Base-by-base conservation (phyloP, 495 filamentous ascomycete species). In the Diplogelasinospora grovesii region DNA sequence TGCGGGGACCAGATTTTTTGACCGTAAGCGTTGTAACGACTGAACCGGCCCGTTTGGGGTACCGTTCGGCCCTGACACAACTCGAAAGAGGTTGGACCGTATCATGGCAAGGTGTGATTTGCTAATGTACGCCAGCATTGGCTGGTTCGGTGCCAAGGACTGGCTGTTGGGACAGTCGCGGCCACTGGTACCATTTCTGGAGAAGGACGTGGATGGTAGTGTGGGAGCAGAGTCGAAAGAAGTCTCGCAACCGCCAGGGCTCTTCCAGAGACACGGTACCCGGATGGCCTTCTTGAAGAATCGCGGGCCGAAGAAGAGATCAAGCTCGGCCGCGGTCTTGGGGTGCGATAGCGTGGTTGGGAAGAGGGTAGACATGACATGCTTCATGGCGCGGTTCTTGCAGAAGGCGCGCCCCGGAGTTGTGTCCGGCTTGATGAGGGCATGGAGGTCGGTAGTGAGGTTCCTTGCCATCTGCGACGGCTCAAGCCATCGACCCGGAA, bases 61-160 rank as follows among this genome's bases (percentile, higher is more conserved):
- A 13, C 53, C 45, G 8, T 46, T 27, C 4, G 65, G 66, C 1
- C 48, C 53, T 6, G 26, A 43, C 4, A 49, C 29, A 5, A 64
- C 39, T 1, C 56, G 52, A 41, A 57, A 68, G 24, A 61, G 55
- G 18, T 57, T 56, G 28, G 34, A 45, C 23, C 69, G 57, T 10
- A 61, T 48, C 15, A 44, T 18, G 5, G 59, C 41, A 3, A 71
- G 48, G 31, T 64, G 54, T 0, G 41, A 39, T 25, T 51, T 49
- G 46, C 59, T 66, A 38, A 73, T 36, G 39, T 68, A 73, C 8
- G 61, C 67, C 7, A 73, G 36, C 19, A 71, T 44, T 1, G 68
- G 60, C 15, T 48, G 23, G 43, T 58, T 48, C 8, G 31, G 20
- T 11, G 40, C 38, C n/a, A n/a, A n/a, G 29, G 48, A 48, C n/a